Evolutionary conservation across 306 rosid genomes (phyloP).

Genomic region (Styphnolobium japonicum): DNA sequence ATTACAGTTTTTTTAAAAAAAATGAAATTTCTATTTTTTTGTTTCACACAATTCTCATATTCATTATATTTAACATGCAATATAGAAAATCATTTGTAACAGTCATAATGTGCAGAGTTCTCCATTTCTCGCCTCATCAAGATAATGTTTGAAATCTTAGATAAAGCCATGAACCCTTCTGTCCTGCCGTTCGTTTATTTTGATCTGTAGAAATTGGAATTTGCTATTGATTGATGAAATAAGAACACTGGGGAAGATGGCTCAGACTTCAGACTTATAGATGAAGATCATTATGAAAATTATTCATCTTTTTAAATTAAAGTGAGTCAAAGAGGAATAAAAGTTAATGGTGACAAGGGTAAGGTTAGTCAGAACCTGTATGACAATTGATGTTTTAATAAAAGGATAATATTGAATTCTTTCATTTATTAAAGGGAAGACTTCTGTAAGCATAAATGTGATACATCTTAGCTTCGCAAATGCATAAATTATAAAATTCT

Average conservation of each 20-base stretch:
- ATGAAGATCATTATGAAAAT: background rate
- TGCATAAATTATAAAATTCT: background rate
- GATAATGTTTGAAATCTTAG: background rate
- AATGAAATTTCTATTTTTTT: background rate
- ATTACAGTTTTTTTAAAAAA: background rate
- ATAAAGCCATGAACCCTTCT: background rate
- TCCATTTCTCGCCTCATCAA: background rate
- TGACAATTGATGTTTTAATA: background rate
- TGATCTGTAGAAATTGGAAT: background rate
- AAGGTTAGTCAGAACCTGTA: background rate
- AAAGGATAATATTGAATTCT: background rate
- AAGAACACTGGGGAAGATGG: background rate
- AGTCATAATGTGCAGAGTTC: background rate
- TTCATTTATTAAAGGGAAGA: background rate
- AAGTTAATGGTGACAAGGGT: background rate
- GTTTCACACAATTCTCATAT: background rate
- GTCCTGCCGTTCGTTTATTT: background rate
- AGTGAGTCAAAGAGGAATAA: background rate
- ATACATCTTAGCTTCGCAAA: background rate
- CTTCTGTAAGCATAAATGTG: background rate
- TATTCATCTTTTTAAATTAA: background rate
- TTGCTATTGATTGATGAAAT: background rate
- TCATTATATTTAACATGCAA: background rate
- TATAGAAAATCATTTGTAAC: background rate
- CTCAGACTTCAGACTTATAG: background rate